A percentile compares a stretch with the other conserved stretches of the same genome.
phyloP scores from a whole-genome alignment of 2,329 filamentous ascomycete species.

The Beauveria medogensis region DNA sequence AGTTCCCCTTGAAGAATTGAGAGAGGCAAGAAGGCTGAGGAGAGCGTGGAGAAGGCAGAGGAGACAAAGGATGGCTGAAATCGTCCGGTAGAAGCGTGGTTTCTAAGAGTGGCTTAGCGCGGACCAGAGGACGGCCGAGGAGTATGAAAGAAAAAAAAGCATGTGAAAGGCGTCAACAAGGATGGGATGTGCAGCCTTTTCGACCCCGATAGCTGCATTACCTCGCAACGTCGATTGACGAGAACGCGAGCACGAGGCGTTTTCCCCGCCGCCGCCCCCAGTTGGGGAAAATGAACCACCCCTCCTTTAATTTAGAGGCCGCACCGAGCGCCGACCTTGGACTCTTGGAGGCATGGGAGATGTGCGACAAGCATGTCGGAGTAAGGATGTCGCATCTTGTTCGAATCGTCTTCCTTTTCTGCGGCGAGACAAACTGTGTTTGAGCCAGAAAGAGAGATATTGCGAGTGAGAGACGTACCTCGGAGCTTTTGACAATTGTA shows the following conservation, averaged over 20 bases:
- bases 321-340: too few relatives aligned
- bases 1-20: neutral
- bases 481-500: too few relatives aligned
- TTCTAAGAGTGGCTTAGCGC: neutral
- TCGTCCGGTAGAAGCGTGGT: neutral
- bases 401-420: too few relatives aligned
- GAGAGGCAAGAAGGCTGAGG: neutral
- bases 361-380: too few relatives aligned
- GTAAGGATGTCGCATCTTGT: too few relatives aligned
- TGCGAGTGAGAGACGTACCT: too few relatives aligned
- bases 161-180: neutral
- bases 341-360: too few relatives aligned
- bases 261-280: neutral
- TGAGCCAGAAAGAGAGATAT: too few relatives aligned
- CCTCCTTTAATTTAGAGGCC: neutral
- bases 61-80: too few relatives aligned
- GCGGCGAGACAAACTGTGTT: too few relatives aligned
- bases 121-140: neutral
- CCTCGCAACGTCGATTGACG: neutral
- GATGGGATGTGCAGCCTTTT: neutral
- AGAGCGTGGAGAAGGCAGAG: too few relatives aligned
- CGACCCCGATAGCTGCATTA: conserved; percentile 1
- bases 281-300: neutral
- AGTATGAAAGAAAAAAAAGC: neutral
- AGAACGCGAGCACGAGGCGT: conserved; percentile 5